Evolutionary conservation across 805 yeast species (phyloP).

Genomic region (Yamadazyma tumulicola): DNA sequence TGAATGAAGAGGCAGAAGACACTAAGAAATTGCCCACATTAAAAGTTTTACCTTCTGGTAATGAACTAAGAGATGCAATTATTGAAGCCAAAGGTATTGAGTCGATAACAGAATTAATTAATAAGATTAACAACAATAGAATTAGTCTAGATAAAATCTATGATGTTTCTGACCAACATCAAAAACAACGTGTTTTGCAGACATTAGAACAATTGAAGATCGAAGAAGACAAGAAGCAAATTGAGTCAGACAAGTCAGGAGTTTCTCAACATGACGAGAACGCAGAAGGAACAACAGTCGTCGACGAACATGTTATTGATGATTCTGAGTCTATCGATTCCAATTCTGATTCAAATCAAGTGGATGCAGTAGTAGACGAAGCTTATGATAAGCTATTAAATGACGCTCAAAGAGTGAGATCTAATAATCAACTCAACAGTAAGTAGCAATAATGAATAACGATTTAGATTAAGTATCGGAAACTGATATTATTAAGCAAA

Average conservation of each 20-base stretch:
- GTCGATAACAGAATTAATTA: conserved; percentile 63
- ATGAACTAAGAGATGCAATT: conserved; percentile 55
- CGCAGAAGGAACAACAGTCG: background rate
- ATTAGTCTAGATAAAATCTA: conserved; percentile 51
- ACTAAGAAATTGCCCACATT: conserved; percentile 24
- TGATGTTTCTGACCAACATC: conserved; percentile 16
- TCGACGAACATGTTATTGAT: conserved; percentile 3
- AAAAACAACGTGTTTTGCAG: conserved; percentile 20
- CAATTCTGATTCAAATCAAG: conserved; percentile 8
- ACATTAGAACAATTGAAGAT: conserved; percentile 10
- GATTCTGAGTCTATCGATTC: conserved; percentile 27
- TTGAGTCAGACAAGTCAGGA: too few species aligned
- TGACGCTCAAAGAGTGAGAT: conserved; percentile 62
- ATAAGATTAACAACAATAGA: conserved; percentile 56
- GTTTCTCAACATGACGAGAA: background rate
- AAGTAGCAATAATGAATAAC: background rate
- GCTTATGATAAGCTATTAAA: conserved; percentile 70
- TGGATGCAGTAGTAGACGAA: conserved; percentile 57
- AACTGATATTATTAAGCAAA: too few species aligned
- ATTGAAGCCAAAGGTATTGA: conserved; percentile 75
- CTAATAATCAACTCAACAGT: too few species aligned
- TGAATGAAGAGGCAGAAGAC: conserved; percentile 7
- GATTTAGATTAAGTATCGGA: background rate
- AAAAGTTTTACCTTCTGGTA: conserved; percentile 49
- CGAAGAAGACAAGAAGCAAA: conserved; percentile 8